A percentile compares a stretch with the other conserved stretches of the same genome.
Conservation (phyloP, 2,329 filamentous ascomycete species). For the Orbilia blumenaviensis region DNA sequence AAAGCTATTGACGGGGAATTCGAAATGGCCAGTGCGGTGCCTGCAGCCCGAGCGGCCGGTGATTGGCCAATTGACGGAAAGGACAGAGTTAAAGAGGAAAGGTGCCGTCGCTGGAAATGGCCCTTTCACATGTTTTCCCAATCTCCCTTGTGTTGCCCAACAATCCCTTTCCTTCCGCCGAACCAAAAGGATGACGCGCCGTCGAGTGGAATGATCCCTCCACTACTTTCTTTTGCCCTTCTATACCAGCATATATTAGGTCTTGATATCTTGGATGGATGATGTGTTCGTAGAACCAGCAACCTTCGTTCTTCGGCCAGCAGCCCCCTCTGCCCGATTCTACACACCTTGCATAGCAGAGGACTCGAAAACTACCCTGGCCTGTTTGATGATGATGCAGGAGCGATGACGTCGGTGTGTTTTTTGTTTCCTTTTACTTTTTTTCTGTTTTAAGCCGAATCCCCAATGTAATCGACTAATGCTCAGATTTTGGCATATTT, state of each 20-base stretch:
- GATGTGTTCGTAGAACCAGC: too few species aligned
- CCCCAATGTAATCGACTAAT: too few species aligned
- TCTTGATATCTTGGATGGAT: not conserved
- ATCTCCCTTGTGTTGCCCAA: conserved; percentile 20
- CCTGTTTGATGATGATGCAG: conserved; percentile 19
- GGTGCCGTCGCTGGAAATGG: not conserved
- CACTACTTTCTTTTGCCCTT: not conserved
- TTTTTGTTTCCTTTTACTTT: not conserved
- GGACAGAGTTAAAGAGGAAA: not conserved
- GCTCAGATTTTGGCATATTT: not conserved
- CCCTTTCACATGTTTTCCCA: conserved; percentile 31
- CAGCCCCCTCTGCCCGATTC: too few species aligned
- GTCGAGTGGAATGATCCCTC: conserved; percentile 7
- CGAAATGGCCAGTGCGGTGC: not conserved
- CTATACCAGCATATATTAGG: too few species aligned
- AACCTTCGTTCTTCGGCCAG: too few species aligned
- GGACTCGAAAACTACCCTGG: too few species aligned
- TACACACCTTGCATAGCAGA: not conserved
- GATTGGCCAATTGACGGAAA: conserved; percentile 22
- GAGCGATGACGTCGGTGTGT: conserved; percentile 44
- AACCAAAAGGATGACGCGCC: conserved; percentile 34
- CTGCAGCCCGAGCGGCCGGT: too few species aligned
- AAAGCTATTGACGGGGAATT: too few species aligned
- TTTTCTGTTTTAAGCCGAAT: not conserved
- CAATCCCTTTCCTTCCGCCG: not conserved